phyloP scores from a whole-genome alignment of 106 monocot species.

The Allium fistulosum region DNA sequence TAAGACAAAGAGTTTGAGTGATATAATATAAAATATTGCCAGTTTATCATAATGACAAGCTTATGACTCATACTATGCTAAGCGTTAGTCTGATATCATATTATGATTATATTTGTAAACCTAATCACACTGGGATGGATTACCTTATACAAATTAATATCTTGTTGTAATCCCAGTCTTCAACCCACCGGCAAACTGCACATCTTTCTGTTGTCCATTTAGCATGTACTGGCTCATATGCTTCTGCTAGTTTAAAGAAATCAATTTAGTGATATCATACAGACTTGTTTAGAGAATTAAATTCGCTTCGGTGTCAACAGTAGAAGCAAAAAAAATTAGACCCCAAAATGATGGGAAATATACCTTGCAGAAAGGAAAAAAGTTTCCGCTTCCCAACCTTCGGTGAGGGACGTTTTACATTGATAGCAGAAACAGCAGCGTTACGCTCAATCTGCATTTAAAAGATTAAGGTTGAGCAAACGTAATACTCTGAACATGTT shows the following conservation, averaged over 20 bases:
- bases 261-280: constrained; percentile 3
- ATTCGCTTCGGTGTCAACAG: too few relatives aligned
- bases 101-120: too few relatives aligned
- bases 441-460: constrained; percentile 47
- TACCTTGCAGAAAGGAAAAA: constrained; percentile 60
- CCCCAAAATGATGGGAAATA: too few relatives aligned
- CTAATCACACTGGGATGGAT: neutral
- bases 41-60: neutral
- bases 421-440: constrained; percentile 21
- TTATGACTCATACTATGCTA: neutral
- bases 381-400: constrained; percentile 61
- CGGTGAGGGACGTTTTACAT: constrained; percentile 32
- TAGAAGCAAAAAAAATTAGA: too few relatives aligned
- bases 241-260: constrained; percentile 31
- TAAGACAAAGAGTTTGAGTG: too few relatives aligned
- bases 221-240: constrained; percentile 71
- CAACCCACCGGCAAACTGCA: constrained; percentile 97
- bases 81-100: too few relatives aligned
- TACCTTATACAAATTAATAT: constrained; percentile 98
- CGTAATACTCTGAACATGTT: too few relatives aligned
- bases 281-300: neutral
- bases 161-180: constrained; percentile 99
- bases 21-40: too few relatives aligned
- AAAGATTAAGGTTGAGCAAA: too few relatives aligned
- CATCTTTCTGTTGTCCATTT: constrained; percentile 99